These are phyloP conservation scores for Aspergillus wentii DNA, from an alignment of 495 filamentous ascomycete species.

Conservation along the genomic window DNA sequence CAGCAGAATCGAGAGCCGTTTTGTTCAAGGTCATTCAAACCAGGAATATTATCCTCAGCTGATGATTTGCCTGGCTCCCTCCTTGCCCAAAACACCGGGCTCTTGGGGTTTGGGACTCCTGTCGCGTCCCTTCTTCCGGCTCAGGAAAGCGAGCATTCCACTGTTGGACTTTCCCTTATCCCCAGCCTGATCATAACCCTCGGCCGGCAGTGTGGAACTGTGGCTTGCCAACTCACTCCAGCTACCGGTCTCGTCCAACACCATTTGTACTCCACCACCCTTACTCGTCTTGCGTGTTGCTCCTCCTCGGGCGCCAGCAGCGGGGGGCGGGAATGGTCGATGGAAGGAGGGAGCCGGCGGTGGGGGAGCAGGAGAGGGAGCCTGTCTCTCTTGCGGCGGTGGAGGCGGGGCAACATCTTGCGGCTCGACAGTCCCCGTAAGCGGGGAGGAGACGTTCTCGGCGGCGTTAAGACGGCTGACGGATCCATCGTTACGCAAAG, in stretches of 20 bases:
- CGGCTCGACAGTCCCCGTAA: constrained; percentile 26
- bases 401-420: constrained; percentile 20
- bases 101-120: constrained; percentile 93
- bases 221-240: constrained; percentile 88
- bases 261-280: constrained; percentile 84
- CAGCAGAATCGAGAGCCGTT: no score
- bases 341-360: constrained; percentile 31
- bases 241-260: constrained; percentile 78
- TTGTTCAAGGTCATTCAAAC: no score
- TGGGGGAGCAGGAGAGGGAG: constrained; percentile 26
- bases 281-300: constrained; percentile 60
- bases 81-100: constrained; percentile 88
- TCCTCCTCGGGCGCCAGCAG: constrained; percentile 21
- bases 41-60: no score
- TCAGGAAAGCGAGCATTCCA: constrained; percentile 87
- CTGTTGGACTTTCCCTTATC: constrained; percentile 51
- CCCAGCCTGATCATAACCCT: constrained; percentile 44
- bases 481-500: constrained; percentile 22
- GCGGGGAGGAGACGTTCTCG: constrained; percentile 20
- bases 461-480: constrained; percentile 16
- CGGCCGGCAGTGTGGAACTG: constrained; percentile 69
- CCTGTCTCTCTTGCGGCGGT: constrained; percentile 18
- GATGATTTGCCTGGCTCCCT: constrained; percentile 70
- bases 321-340: constrained; percentile 29
- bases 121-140: constrained; percentile 81